phyloP scores from a whole-genome alignment of 163 green algal genomes.

The Coccomyxa subellipsoidea region DNA sequence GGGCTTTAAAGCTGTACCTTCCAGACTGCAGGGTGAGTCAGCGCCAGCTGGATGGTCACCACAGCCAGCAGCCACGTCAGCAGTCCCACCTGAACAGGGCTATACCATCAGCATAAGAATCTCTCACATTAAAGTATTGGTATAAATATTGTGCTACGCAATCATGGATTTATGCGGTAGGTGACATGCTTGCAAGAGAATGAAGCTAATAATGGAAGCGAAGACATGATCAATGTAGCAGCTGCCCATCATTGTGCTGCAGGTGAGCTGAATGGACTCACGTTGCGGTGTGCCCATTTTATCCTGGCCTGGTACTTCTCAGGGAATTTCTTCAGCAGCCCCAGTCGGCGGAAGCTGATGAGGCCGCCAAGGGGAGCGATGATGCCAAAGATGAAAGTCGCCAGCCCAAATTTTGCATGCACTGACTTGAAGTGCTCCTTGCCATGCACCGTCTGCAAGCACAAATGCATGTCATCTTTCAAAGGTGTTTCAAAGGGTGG shows the following conservation, averaged over 20 bases:
- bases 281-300: slow-evolving; percentile 25
- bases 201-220: background rate
- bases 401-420: slow-evolving; percentile 24
- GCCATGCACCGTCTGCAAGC: slow-evolving; percentile 19
- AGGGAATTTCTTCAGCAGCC: slow-evolving; percentile 20
- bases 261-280: background rate
- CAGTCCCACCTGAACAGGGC: slow-evolving; percentile 15
- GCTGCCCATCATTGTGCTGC: background rate
- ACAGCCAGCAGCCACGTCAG: slow-evolving; percentile 21
- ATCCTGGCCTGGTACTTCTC: slow-evolving; percentile 20
- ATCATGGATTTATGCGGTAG: too few species aligned
- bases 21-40: slow-evolving; percentile 19
- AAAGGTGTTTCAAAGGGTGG: too few species aligned
- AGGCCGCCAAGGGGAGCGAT: slow-evolving; percentile 14
- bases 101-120: background rate
- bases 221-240: background rate
- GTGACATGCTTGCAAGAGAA: too few species aligned
- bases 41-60: slow-evolving; percentile 21
- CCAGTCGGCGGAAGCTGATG: slow-evolving; percentile 26
- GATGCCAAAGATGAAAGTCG: slow-evolving; percentile 7
- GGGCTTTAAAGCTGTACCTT: slow-evolving; percentile 10
- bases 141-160: background rate
- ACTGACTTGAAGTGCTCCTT: slow-evolving; percentile 30
- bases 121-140: background rate
- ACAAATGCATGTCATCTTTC: background rate